A percentile compares a stretch with the other conserved stretches of the same genome.
These are phyloP conservation scores for Rostrohypoxylon terebratum DNA, from an alignment of 495 filamentous ascomycete genomes.

Conservation along the genomic window DNA sequence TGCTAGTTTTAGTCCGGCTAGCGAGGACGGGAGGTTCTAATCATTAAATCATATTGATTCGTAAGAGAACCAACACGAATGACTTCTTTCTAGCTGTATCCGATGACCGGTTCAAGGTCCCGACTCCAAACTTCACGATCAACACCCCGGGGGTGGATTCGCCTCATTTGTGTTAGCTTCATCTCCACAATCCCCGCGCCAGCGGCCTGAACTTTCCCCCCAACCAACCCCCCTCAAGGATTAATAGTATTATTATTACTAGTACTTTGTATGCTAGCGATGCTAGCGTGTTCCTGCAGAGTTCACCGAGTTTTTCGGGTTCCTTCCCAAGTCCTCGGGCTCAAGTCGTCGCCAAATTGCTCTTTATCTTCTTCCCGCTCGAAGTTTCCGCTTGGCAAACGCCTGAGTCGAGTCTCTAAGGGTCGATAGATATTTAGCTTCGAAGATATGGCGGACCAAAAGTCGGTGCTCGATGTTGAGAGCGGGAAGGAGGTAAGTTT, in stretches of 20 bases:
- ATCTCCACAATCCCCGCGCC: constrained; percentile 41
- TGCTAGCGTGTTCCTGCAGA: constrained; percentile 1
- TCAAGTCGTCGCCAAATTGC: background rate
- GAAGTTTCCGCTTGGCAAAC: constrained; percentile 9
- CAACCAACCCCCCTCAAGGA: constrained; percentile 22
- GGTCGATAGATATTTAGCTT: background rate
- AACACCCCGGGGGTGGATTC: constrained; percentile 35
- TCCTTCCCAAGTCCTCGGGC: background rate
- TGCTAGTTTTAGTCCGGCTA: constrained; percentile 19
- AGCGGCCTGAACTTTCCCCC: constrained; percentile 21
- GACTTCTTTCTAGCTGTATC: background rate
- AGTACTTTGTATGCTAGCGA: too few relatives aligned
- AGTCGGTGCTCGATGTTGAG: constrained; percentile 31
- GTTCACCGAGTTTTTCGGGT: background rate
- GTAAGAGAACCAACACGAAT: background rate
- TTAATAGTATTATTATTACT: constrained; percentile 1
- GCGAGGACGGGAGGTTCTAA: background rate
- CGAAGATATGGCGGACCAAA: constrained; percentile 28
- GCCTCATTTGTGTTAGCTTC: constrained; percentile 37
- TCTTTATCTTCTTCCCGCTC: background rate
- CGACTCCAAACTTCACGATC: constrained; percentile 32
- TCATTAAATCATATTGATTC: background rate
- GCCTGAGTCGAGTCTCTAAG: constrained; percentile 17
- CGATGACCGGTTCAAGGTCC: background rate
- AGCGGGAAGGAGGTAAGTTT: constrained; percentile 34